These are phyloP conservation scores for Trypanosoma mega DNA, from an alignment of 208 protist genomes.

Conservation along the genomic window DNA sequence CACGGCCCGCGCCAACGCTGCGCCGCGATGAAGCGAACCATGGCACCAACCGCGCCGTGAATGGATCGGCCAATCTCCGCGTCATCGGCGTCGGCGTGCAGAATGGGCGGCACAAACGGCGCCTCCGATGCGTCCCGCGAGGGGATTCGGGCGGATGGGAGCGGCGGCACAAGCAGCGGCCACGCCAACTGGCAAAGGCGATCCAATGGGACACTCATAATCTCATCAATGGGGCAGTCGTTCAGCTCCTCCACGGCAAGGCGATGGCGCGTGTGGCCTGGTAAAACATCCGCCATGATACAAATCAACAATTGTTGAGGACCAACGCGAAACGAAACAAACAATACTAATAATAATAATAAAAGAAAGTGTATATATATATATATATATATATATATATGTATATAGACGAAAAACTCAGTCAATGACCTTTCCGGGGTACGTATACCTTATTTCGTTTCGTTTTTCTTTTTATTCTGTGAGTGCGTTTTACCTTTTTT, in stretches of 20 bases:
- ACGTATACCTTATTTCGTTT: too few species aligned
- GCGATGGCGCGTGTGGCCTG: too few species aligned
- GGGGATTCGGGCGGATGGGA: neutral
- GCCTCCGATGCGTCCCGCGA: neutral
- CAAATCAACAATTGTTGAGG: too few species aligned
- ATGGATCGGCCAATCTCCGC: conserved; percentile 12
- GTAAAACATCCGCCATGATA: too few species aligned
- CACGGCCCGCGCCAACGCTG: conserved; percentile 11
- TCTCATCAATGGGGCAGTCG: conserved; percentile 34
- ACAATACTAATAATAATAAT: conserved; percentile 9
- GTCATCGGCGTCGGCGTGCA: conserved; percentile 16
- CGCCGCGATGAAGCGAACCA: neutral
- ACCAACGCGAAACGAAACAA: neutral
- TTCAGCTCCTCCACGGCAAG: conserved; percentile 13
- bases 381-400: conserved; percentile 12
- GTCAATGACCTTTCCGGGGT: too few species aligned
- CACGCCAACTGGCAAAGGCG: conserved; percentile 46
- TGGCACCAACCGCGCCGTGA: conserved; percentile 9
- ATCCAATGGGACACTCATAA: conserved; percentile 48
- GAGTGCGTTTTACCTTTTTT: too few species aligned
- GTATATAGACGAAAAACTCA: conserved; percentile 22
- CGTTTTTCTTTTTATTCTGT: too few species aligned
- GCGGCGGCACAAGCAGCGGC: conserved; percentile 31
- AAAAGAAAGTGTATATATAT: conserved; percentile 4
- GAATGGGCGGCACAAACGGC: conserved; percentile 2